A percentile compares a stretch with the other conserved stretches of the same genome.
Conservation (phyloP, 805 yeast genomes). For the Teunomyces cretensis region DNA sequence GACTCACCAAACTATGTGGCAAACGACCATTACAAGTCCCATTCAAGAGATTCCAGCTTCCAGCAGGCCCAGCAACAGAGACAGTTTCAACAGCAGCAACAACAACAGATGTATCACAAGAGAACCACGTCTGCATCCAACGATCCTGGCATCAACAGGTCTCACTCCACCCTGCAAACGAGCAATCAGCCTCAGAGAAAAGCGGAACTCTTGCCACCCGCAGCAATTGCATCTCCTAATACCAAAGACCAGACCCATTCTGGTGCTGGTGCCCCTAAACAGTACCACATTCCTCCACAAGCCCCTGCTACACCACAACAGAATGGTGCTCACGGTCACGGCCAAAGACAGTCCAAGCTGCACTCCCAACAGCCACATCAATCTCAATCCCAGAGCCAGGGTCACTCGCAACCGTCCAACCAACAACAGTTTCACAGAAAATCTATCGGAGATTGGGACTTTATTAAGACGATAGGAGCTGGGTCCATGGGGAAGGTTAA, state of each 20-base stretch:
- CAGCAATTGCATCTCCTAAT: conserved; percentile 20
- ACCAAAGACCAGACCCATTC: not conserved
- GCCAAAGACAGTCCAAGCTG: not conserved
- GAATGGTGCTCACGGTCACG: conserved; percentile 2
- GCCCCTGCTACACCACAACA: not conserved
- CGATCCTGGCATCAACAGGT: conserved; percentile 5
- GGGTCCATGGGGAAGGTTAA: conserved; percentile 99
- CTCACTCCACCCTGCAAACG: conserved; percentile 1
- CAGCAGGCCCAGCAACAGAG: conserved; percentile 7
- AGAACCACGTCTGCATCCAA: conserved; percentile 6
- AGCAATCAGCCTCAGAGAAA: conserved; percentile 7
- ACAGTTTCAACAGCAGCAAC: conserved; percentile 6
- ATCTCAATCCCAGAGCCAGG: conserved; percentile 7
- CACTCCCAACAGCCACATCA: conserved; percentile 8
- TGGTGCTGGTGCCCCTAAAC: not conserved
- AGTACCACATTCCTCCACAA: not conserved
- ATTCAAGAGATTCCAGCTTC: conserved; percentile 17
- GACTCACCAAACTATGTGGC: conserved; percentile 15
- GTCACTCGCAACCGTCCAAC: conserved; percentile 4
- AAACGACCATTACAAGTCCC: conserved; percentile 6
- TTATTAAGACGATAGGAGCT: conserved; percentile 91
- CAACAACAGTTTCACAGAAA: conserved; percentile 70
- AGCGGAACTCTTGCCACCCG: conserved; percentile 33
- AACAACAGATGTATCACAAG: conserved; percentile 4
- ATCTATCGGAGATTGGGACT: conserved; percentile 96